These are phyloP conservation scores for Microdochium paspali DNA, from an alignment of 2,329 filamentous ascomycete species.

Conservation along the genomic window DNA sequence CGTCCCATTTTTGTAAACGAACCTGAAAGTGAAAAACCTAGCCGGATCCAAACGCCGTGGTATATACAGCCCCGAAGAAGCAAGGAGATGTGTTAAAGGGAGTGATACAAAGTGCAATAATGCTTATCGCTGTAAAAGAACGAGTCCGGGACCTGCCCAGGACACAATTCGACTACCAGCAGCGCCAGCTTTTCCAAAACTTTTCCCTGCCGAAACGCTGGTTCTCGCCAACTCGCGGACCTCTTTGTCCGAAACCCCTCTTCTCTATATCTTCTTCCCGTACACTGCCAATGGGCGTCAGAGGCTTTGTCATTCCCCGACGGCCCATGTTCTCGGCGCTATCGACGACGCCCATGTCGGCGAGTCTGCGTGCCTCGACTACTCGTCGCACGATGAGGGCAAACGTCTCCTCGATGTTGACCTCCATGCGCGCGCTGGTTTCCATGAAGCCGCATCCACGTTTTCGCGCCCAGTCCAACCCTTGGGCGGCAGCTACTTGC, in stretches of 20 bases:
- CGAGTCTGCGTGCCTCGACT: constrained; percentile 43
- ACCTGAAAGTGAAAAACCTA: not conserved
- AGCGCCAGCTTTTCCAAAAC: constrained; percentile 49
- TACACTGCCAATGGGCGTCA: constrained; percentile 38
- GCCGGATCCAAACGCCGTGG: not conserved
- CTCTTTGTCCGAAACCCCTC: constrained; percentile 19
- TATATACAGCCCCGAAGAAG: not conserved
- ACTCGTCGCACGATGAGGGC: constrained; percentile 57
- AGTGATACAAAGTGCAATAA: not conserved
- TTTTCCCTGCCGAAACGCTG: constrained; percentile 31
- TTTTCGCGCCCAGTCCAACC: constrained; percentile 67
- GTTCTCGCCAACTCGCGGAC: constrained; percentile 32
- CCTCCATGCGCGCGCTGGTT: constrained; percentile 73
- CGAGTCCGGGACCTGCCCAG: too few species aligned
- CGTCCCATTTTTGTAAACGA: not conserved
- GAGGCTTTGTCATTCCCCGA: constrained; percentile 46
- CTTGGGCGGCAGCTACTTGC: constrained; percentile 58
- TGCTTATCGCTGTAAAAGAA: not conserved
- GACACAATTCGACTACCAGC: constrained; percentile 37
- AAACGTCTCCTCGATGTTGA: constrained; percentile 87
- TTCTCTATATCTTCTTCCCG: constrained; percentile 28
- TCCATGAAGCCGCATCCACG: constrained; percentile 81
- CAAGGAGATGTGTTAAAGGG: not conserved
- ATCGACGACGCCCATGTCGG: constrained; percentile 36
- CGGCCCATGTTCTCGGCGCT: constrained; percentile 32